phyloP scores from a whole-genome alignment of 768 basidiomycete species.

The Naganishia antarctica region DNA sequence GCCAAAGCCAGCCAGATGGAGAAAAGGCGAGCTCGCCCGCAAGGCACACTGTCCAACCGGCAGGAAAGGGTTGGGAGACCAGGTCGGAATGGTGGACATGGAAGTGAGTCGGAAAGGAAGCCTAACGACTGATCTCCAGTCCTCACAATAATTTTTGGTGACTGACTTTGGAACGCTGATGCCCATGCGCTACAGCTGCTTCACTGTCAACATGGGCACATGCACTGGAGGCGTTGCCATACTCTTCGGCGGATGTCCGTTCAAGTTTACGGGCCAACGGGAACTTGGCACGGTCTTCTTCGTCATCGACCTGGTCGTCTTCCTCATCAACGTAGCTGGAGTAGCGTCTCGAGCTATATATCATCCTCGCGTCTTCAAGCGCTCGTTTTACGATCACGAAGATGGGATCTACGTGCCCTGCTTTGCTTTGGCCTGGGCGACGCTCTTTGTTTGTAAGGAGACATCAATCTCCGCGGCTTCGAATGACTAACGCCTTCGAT shows the following conservation, averaged over 20 bases:
- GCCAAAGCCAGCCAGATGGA: too few relatives aligned
- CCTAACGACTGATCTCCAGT: too few relatives aligned
- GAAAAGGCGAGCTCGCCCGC: too few relatives aligned
- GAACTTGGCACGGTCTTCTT: conserved; percentile 24
- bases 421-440: conserved; percentile 17
- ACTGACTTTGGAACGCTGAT: neutral
- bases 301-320: conserved; percentile 23
- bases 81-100: neutral
- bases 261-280: conserved; percentile 11
- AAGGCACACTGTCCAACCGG: neutral
- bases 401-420: conserved; percentile 24
- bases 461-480: neutral
- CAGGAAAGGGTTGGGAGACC: conserved; percentile 4
- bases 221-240: conserved; percentile 22
- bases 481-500: neutral
- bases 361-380: conserved; percentile 17
- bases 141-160: too few relatives aligned
- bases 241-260: conserved; percentile 22
- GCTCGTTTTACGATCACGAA: conserved; percentile 22
- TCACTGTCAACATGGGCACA: conserved; percentile 19
- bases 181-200: neutral
- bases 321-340: conserved; percentile 17
- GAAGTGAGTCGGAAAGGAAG: neutral
- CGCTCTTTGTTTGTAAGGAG: conserved; percentile 23
- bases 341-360: conserved; percentile 5